Conservation (phyloP, 2,329 filamentous ascomycete species). For the Paraphaeosphaeria sporulosa region DNA sequence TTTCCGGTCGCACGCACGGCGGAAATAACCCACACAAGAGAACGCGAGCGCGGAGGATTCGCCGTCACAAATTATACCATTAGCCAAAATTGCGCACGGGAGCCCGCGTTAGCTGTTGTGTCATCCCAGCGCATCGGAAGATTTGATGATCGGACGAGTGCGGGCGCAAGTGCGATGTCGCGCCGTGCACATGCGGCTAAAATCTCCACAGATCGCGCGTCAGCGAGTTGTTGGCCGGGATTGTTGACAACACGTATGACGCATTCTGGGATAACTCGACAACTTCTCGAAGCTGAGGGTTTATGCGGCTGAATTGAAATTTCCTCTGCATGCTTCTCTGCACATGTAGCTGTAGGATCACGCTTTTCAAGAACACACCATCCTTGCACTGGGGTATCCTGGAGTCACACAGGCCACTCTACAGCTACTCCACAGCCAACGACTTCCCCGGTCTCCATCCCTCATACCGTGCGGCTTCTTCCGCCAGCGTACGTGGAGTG, state of each 20-base stretch:
- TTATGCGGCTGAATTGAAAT: slow-evolving; percentile 19
- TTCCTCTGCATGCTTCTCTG: not conserved
- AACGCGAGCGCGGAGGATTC: not conserved
- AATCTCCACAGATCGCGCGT: slow-evolving; percentile 10
- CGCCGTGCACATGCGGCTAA: slow-evolving; percentile 20
- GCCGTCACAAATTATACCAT: not conserved
- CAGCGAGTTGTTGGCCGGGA: not conserved
- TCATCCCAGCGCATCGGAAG: slow-evolving; percentile 8
- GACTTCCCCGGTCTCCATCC: slow-evolving; percentile 50
- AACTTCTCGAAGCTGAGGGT: not conserved
- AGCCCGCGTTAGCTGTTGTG: not conserved
- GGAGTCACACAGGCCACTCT: not conserved
- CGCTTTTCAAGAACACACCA: too few relatives aligned
- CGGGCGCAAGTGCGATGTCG: slow-evolving; percentile 5
- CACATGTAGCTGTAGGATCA: not conserved
- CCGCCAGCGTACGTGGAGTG: slow-evolving; percentile 51
- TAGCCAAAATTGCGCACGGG: not conserved
- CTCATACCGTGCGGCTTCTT: slow-evolving; percentile 53
- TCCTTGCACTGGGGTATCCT: too few relatives aligned
- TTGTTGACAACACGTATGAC: not conserved
- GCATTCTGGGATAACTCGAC: not conserved
- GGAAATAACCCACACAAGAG: too few relatives aligned
- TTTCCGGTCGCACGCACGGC: too few relatives aligned
- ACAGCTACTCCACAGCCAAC: slow-evolving; percentile 27
- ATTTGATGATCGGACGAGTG: not conserved